Evolutionary conservation across 2,329 filamentous ascomycete genomes (phyloP), one percentile per base, ranked within the genome.

Genomic region (Penicillium sp.): DNA sequence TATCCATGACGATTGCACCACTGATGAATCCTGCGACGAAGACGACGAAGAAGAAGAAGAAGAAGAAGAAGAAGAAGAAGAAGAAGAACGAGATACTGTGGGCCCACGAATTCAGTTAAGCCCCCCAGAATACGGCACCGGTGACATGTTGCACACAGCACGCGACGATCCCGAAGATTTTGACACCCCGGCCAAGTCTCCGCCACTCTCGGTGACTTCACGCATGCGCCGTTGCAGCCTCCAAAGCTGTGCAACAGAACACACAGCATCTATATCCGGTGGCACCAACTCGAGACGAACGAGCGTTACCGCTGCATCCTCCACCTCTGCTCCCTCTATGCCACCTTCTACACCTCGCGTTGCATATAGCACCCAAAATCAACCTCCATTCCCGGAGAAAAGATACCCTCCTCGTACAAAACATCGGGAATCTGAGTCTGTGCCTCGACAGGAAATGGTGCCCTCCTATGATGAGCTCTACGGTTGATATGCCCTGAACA

Each of bases 381-480:
- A 24, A 16, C 24, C 53, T 22, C 29, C 34, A 7, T 55, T 50
- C 32, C 39, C 40, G 13, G 69, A 71, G 18, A 66, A 65, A 39
- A 66, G 63, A 47, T 56, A 61, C 45, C 39, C 50, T 37, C 54
- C 54, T 42, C 63, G 61, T 8, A 43, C 56, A 22, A 60, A 63
- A 58, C 47, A 52, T 32, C 56, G 61, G 44, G 63, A 70, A 31
- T 55, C 61, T 18, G 65, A 67, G n/a, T 45, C 60, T 9, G 43
- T 38, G 32, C 46, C 57, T 26, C 57, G 53, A 26, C 68, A 69
- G 44, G 66, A 72, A 48, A 57, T 74, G 60, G 73, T 74, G 1
- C 73, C 72, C 9, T 74, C 72, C 14, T 72, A 75, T 40, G 73
- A 75, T 58, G 73, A 75, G 39, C 66, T 75, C 14, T 75, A 72